Base-by-base conservation (phyloP, 768 basidiomycete genomes). In the Cystoderma amianthinum region DNA sequence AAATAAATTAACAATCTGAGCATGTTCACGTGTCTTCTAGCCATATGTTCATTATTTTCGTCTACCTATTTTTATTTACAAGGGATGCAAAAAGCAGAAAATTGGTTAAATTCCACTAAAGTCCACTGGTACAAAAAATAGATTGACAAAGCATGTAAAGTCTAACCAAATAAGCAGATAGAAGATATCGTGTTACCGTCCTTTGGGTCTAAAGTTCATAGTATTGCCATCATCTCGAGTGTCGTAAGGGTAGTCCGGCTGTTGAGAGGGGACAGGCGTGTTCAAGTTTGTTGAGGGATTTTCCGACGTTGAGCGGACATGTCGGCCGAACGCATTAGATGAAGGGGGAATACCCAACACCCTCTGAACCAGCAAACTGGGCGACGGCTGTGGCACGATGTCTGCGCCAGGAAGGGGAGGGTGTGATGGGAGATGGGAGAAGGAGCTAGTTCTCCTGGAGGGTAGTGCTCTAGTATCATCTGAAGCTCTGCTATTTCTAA, bases 341-440 rank as follows among this genome's bases (percentile, higher is more conserved):
- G 59, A 50, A 1, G 58, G 49, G 12, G 50, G 47, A 16, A 57
- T 36, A 1, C 59, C 63, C n/a, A 64, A 51, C 1, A 62, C 60
- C 23, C 58, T 49, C 44, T 58, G 53, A 3, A 56, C 52, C 17
- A 54, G 39, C 34, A 44, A 52, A 32, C 42, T 47, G 15, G 54
- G 47, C 39, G 19, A 42, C 21, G 39, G 20, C 17, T 25, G 45
- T 39, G 32, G 35, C 25, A 24, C n/a, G 25, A 7, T 28, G 25
- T n/a, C n/a, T 7, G n/a, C 7, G 7, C 25, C 25, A 28, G 67
- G 67, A 9, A 71, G 54, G 4, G 66, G 62, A 3, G 71, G 64
- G 19, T 70, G 71, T 2, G 67, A 61, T n/a, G 66, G 67, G 13
- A 71, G 61, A 35, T 48, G 59, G 30, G 65, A 60, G n/a, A 51